Evolutionary conservation across 306 rosid species (phyloP).

Genomic region (Erythrophleum fordii): DNA sequence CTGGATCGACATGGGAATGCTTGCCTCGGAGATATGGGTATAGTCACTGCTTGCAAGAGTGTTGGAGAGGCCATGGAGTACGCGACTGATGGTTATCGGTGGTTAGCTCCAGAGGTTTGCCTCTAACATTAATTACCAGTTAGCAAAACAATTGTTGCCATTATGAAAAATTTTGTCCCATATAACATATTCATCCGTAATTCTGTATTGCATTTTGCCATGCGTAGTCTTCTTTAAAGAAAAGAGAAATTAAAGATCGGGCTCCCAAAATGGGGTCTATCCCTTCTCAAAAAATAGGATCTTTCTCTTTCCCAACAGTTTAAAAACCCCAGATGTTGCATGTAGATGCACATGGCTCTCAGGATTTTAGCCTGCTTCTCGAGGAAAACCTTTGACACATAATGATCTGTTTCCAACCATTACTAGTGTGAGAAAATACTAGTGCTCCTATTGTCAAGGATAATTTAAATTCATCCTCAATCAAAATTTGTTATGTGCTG

Average conservation of each 20-base stretch:
- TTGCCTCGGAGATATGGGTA: conserved; percentile 89
- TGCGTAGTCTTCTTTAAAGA: not conserved
- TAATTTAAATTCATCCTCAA: not conserved
- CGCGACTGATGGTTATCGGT: conserved; percentile 92
- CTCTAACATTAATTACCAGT: conserved; percentile 34
- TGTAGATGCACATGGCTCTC: conserved; percentile 31
- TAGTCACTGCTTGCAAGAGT: conserved; percentile 81
- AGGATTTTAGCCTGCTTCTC: conserved; percentile 19
- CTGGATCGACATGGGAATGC: conserved; percentile 88
- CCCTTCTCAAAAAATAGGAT: conserved; percentile 11
- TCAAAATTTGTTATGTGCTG: not conserved
- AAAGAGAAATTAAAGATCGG: not conserved
- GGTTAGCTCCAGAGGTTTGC: conserved; percentile 98
- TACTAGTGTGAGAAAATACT: conserved; percentile 16
- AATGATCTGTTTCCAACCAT: conserved; percentile 4
- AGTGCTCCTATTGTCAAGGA: conserved; percentile 9
- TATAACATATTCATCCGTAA: not conserved
- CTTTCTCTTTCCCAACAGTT: conserved; percentile 6
- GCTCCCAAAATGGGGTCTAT: not conserved
- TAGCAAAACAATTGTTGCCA: conserved; percentile 34
- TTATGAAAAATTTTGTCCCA: not conserved
- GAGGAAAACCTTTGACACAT: conserved; percentile 10
- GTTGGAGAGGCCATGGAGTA: conserved; percentile 86
- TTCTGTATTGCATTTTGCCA: conserved; percentile 24
- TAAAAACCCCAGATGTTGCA: conserved; percentile 20